Evolutionary conservation across 163 green algal genomes (phyloP), one percentile per base, ranked within the genome.

Genomic region (Volvox carteri): DNA sequence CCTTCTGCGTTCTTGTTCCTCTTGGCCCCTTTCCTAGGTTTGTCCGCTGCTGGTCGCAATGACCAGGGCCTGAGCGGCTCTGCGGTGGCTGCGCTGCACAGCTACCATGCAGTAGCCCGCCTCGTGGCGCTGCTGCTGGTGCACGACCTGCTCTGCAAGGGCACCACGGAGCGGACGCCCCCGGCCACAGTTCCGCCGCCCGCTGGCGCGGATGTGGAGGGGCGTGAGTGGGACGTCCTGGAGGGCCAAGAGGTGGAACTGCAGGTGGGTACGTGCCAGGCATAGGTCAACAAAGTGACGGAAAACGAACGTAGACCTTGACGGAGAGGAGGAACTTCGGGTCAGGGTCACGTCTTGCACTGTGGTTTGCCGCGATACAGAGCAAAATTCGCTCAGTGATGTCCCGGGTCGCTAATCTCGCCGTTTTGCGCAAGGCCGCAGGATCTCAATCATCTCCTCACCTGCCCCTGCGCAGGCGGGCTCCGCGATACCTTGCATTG

Each of bases 81-180:
- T 2, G 93, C 92, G 0, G 76, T 88, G 4, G 85, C 92, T 4
- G 96, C 95, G 14, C 85, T 96, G 90, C 90, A 92, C 28, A 84
- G 86, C 1, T 92, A 94, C 90, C 84, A 95, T n/a, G 60, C 85
- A 11, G 92, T 97, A 30, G 89, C 95, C 72, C 90, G 92, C 4
- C 93, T 97, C 42, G 92, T 96, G 58, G 92, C 93, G 16, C 80
- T 97, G 75, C 77, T 92, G 41, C 95, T 96, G 84, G 52, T 97
- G 62, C 79, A 92, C 56, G 85, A 94, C 84, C 89, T 96, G 72
- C 50, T 90, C 46, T 75, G 42, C 14, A 41, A 62, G 8, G 90
- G 90, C 41, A 50, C 58, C 14, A 65, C 79, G 11, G 42, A 52
- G 21, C 37, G 74, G 28, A 30, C 39, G 35, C 48, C 86, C 52